Percentiles rank a stretch among this genome's conserved stretches.
Conservation (phyloP, 371 early-diverging fungal species). For the Mucor velutinosus region DNA sequence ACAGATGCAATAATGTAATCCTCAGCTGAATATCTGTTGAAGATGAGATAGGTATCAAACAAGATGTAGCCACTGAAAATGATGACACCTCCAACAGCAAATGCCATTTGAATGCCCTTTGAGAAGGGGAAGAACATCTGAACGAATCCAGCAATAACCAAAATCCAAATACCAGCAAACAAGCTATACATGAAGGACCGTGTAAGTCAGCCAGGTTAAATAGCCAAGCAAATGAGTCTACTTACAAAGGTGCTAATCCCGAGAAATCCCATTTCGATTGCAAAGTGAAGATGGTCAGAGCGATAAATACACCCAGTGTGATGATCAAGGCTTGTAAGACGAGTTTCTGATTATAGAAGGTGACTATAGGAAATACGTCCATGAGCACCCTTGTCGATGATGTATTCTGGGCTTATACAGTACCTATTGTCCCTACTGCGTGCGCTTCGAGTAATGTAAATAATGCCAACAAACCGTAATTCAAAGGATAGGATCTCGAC, state of each 20-base stretch:
- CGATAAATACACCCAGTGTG: constrained; percentile 74
- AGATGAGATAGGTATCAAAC: constrained; percentile 73
- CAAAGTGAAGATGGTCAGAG: constrained; percentile 75
- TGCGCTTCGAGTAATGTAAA: constrained; percentile 77
- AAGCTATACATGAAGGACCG: constrained; percentile 36
- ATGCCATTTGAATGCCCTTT: constrained; percentile 57
- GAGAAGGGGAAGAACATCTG: constrained; percentile 78
- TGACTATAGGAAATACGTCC: constrained; percentile 35
- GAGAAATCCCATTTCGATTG: constrained; percentile 77
- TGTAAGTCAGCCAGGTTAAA: background rate
- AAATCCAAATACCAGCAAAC: constrained; percentile 58
- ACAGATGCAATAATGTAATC: constrained; percentile 81
- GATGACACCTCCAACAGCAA: constrained; percentile 64
- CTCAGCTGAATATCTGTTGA: constrained; percentile 71
- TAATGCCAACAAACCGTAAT: constrained; percentile 58
- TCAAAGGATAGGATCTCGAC: constrained; percentile 66
- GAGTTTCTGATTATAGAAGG: constrained; percentile 53
- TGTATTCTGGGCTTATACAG: background rate
- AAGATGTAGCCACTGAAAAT: constrained; percentile 77
- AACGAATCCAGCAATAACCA: constrained; percentile 66
- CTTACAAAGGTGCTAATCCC: constrained; percentile 65
- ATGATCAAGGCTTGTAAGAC: constrained; percentile 79
- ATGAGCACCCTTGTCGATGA: background rate
- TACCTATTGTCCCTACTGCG: constrained; percentile 65
- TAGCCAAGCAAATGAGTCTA: background rate